A percentile compares a stretch with the other conserved stretches of the same genome.
phyloP scores from a whole-genome alignment of 805 yeast species.

The Candida sakaeoensis region DNA sequence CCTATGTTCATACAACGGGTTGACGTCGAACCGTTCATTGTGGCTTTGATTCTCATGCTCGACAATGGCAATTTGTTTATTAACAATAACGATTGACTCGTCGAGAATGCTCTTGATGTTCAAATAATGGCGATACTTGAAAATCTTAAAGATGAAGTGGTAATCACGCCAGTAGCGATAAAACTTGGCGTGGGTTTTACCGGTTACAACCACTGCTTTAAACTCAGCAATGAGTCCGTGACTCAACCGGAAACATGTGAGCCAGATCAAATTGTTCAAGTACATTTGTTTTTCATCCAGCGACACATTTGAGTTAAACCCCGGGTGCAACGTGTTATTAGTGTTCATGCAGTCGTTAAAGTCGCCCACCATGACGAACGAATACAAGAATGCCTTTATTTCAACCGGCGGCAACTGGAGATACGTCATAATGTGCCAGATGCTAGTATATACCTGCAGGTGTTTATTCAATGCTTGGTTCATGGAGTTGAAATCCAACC shows the following conservation, averaged over 20 bases:
- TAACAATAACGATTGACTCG: constrained; percentile 15
- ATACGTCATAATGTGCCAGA: constrained; percentile 4
- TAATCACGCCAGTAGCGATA: constrained; percentile 14
- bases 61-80: constrained; percentile 11
- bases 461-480: constrained; percentile 1
- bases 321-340: constrained; percentile 15
- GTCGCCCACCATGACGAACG: constrained; percentile 19
- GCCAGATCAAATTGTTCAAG: constrained; percentile 17
- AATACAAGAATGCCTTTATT: constrained; percentile 16
- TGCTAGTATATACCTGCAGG: neutral
- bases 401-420: neutral
- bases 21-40: neutral
- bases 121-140: constrained; percentile 16
- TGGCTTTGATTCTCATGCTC: constrained; percentile 7
- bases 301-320: constrained; percentile 19
- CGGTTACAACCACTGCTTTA: constrained; percentile 8
- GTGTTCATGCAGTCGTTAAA: constrained; percentile 13
- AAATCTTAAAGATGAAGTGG: constrained; percentile 17
- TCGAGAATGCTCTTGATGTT: constrained; percentile 14
- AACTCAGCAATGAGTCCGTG: constrained; percentile 13
- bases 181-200: neutral
- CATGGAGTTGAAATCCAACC: neutral
- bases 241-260: constrained; percentile 16
- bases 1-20: constrained; percentile 4
- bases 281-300: constrained; percentile 6